These are phyloP conservation scores for Didymella lethalis DNA, from an alignment of 2,329 filamentous ascomycete genomes.

Conservation along the genomic window DNA sequence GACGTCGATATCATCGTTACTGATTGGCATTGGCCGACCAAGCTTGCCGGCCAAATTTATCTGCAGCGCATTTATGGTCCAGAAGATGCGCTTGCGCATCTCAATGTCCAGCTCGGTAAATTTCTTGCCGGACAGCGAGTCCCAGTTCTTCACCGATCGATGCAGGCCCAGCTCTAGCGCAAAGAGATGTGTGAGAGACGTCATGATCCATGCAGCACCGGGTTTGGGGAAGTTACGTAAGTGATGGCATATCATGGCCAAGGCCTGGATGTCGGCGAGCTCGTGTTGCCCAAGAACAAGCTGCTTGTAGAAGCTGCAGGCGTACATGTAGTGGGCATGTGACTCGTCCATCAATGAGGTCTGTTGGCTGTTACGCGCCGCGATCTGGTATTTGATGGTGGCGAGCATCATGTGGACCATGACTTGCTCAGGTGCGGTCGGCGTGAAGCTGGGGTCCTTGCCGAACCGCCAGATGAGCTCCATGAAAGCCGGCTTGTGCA, in stretches of 20 bases:
- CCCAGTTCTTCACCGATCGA: constrained; percentile 69
- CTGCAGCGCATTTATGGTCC: constrained; percentile 71
- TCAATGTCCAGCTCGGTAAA: constrained; percentile 71
- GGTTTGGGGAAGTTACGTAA: constrained; percentile 81
- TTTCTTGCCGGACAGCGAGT: constrained; percentile 50
- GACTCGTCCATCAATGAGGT: constrained; percentile 67
- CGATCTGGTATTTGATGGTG: constrained; percentile 78
- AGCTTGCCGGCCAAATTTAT: constrained; percentile 77
- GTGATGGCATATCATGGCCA: constrained; percentile 75
- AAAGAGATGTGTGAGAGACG: constrained; percentile 69
- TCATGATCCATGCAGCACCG: constrained; percentile 74
- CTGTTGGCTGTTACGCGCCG: constrained; percentile 68
- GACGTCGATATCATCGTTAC: constrained; percentile 77
- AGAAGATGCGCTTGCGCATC: constrained; percentile 80
- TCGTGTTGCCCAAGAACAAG: constrained; percentile 68
- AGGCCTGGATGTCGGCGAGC: constrained; percentile 73
- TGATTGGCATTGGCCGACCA: constrained; percentile 78
- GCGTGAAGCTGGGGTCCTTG: constrained; percentile 70
- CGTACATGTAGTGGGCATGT: constrained; percentile 80
- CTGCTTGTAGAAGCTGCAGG: constrained; percentile 72
- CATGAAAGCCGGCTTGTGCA: constrained; percentile 80
- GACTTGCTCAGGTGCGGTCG: constrained; percentile 70
- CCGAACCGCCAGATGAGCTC: constrained; percentile 76
- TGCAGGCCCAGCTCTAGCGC: constrained; percentile 81
- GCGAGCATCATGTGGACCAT: constrained; percentile 82